Evolutionary conservation across 371 early-diverging fungal species (phyloP), one percentile per base, ranked within the genome.

Genomic region (Blakeslea trispora): DNA sequence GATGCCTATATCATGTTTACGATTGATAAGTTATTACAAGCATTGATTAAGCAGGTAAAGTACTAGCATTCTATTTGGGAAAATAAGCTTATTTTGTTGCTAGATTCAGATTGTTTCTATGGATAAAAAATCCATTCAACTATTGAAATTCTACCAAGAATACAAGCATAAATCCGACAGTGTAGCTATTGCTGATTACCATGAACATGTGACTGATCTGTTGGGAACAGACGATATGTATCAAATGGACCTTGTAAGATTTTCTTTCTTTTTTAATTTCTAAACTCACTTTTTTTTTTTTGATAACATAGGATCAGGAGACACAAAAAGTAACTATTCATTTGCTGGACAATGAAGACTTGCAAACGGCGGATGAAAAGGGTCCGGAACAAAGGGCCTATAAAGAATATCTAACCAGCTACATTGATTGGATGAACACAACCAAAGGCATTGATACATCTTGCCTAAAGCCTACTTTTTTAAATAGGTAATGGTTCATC

Each of bases 351-450:
- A 93, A 89, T n/a, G n/a, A n/a, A n/a, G n/a, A n/a, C n/a, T n/a
- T n/a, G n/a, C n/a, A n/a, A n/a, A n/a, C n/a, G n/a, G n/a, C n/a
- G 63, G 89, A 51, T 23, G 43, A 50, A 47, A 28, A 41, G 17
- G 22, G 23, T 4, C 35, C 52, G 13, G 40, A 11, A 81, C 84
- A 40, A 61, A 92, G 91, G 64, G 81, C 80, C 40, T 96, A 96
- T 90, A 88, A 91, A 24, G 79, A 88, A 55, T 96, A 96, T 50
- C 86, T 96, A 19, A 88, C 92, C 55, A 87, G 86, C 46, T 96
- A 91, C 57, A 86, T 94, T 37, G 68, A 83, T 48, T 71, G 86
- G 68, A 83, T 81, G 22, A 52, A 64, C 28, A 83, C 84, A 4
- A 91, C 90, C 0, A 82, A 86, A 57, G 89, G 86, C 11, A 81